phyloP scores from a whole-genome alignment of 306 rosid genomes.

The Cicer arietinum region DNA sequence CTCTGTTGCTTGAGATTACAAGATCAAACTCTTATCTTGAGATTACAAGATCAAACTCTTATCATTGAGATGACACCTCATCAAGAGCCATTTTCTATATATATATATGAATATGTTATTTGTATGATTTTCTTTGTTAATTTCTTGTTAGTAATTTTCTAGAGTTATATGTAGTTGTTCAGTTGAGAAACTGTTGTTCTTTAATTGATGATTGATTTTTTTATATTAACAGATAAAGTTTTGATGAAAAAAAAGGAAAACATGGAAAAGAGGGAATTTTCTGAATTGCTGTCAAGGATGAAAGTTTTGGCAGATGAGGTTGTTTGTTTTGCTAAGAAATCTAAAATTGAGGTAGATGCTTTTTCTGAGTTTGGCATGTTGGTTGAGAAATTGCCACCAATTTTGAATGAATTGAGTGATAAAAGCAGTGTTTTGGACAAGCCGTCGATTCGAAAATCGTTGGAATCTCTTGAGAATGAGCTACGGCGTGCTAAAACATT shows the following conservation, averaged over 20 bases:
- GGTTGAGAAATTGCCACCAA: constrained; percentile 58
- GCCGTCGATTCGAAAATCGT: constrained; percentile 65
- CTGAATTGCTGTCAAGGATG: constrained; percentile 53
- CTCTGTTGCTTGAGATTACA: too few relatives aligned
- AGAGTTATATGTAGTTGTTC: constrained; percentile 4
- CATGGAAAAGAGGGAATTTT: constrained; percentile 49
- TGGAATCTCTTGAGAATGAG: constrained; percentile 77
- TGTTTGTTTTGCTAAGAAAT: constrained; percentile 56
- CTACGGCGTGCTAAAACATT: constrained; percentile 56
- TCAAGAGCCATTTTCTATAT: not conserved
- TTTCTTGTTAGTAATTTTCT: not conserved
- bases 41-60: too few relatives aligned
- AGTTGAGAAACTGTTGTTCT: constrained; percentile 21
- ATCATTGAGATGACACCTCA: too few relatives aligned
- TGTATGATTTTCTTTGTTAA: not conserved
- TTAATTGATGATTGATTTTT: constrained; percentile 28
- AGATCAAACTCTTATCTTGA: too few relatives aligned
- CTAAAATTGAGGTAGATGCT: constrained; percentile 50
- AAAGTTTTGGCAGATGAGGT: constrained; percentile 59
- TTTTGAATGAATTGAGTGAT: constrained; percentile 65
- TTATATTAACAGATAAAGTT: constrained; percentile 27
- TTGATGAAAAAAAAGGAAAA: constrained; percentile 40
- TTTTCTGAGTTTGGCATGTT: constrained; percentile 62
- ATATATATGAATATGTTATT: not conserved
- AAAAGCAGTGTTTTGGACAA: constrained; percentile 52